Evolutionary conservation across 768 basidiomycete genomes (phyloP).

Genomic region (Aureoboletus auriporus): DNA sequence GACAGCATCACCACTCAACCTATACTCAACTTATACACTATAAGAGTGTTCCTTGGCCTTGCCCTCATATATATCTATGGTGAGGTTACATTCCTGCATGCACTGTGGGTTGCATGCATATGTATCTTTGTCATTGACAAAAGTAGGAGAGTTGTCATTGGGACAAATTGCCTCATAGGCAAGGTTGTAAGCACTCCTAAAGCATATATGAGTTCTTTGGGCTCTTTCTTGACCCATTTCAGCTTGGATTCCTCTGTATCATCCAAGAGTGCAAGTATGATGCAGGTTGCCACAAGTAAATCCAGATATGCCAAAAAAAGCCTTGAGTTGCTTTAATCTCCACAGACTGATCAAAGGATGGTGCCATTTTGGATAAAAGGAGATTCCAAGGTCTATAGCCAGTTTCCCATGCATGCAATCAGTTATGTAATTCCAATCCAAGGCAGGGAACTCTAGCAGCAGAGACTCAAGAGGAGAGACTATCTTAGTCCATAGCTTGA

Average conservation of each 20-base stretch:
- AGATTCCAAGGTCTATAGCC: not conserved
- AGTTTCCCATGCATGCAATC: slow-evolving; percentile 4
- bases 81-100: not conserved
- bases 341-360: not conserved
- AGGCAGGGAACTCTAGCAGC: not conserved
- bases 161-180: slow-evolving; percentile 9
- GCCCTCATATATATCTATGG: not conserved
- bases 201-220: slow-evolving; percentile 5
- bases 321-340: slow-evolving; percentile 4
- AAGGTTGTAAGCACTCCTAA: slow-evolving; percentile 16
- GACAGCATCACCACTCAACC: slow-evolving; percentile 3
- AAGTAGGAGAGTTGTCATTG: slow-evolving; percentile 3
- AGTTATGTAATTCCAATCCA: slow-evolving; percentile 7
- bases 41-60: slow-evolving; percentile 1
- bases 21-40: slow-evolving; percentile 6
- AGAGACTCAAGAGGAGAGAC: not conserved
- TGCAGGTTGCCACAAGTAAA: slow-evolving; percentile 2
- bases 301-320: slow-evolving; percentile 7
- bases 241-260: slow-evolving; percentile 14
- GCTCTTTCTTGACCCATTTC: slow-evolving; percentile 8
- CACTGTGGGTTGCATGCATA: slow-evolving; percentile 6
- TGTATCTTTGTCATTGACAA: slow-evolving; percentile 5
- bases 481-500: slow-evolving; percentile 13
- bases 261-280: slow-evolving; percentile 5
- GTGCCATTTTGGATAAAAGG: not conserved